phyloP scores from a whole-genome alignment of 345 rosid species.

The Brassica juncea region DNA sequence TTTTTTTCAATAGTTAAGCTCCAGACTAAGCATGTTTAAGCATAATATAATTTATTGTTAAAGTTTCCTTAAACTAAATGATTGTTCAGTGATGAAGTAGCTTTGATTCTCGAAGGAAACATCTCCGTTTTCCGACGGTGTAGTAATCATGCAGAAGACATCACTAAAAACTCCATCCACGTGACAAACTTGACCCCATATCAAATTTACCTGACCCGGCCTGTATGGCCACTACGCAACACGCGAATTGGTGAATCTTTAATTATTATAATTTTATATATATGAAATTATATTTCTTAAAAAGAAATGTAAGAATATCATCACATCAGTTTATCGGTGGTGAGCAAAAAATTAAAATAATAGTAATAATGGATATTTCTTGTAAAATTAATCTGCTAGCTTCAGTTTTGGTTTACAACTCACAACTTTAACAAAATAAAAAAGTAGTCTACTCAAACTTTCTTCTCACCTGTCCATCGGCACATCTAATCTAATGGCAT shows the following conservation, averaged over 20 bases:
- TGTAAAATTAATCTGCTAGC: slow-evolving; percentile 8
- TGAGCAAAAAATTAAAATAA: slow-evolving; percentile 18
- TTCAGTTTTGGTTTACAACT: slow-evolving; percentile 25
- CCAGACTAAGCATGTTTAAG: background rate
- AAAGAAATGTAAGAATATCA: background rate
- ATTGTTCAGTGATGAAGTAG: background rate
- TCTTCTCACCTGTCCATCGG: slow-evolving; percentile 43
- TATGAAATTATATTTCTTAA: background rate
- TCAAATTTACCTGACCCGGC: slow-evolving; percentile 23
- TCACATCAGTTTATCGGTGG: slow-evolving; percentile 34
- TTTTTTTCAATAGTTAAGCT: background rate
- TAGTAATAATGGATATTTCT: slow-evolving; percentile 17
- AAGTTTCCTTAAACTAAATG: background rate
- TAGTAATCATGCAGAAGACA: slow-evolving; percentile 3
- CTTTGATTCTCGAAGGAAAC: background rate
- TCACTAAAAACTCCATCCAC: slow-evolving; percentile 28
- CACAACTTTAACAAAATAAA: slow-evolving; percentile 24
- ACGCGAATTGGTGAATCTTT: background rate
- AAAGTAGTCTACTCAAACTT: slow-evolving; percentile 34
- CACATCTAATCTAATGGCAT: slow-evolving; percentile 41
- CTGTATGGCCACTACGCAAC: slow-evolving; percentile 33
- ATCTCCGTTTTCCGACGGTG: background rate
- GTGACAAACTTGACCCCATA: slow-evolving; percentile 22
- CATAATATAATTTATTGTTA: background rate
- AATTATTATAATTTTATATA: background rate